A percentile compares a stretch with the other conserved stretches of the same genome.
phyloP scores from a whole-genome alignment of 495 filamentous ascomycete species.

The Neurospora sp. region DNA sequence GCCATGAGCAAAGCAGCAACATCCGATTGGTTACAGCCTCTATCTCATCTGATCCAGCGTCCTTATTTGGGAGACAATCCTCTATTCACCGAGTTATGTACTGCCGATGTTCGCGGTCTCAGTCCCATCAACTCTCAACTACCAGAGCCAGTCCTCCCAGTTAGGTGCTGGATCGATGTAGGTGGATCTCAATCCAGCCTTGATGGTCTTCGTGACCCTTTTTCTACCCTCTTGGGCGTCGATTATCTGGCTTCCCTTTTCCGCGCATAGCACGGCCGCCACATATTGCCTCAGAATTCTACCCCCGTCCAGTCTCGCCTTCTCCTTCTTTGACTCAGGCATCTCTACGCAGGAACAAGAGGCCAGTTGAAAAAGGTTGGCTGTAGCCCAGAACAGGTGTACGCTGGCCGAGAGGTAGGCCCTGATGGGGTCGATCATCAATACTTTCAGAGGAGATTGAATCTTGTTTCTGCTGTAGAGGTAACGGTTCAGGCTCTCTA shows the following conservation, averaged over 20 bases:
- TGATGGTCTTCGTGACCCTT: neutral
- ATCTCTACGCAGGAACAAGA: neutral
- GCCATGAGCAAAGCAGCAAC: neutral
- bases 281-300: neutral
- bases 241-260: neutral
- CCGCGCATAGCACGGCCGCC: neutral
- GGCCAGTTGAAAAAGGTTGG: neutral
- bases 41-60: neutral
- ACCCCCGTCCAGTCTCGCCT: neutral
- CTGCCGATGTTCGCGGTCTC: neutral
- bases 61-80: neutral
- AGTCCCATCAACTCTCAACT: neutral
- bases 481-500: neutral
- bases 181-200: neutral
- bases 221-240: neutral
- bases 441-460: neutral
- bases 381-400: neutral
- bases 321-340: neutral
- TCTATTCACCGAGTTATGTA: neutral
- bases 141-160: neutral
- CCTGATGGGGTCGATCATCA: neutral
- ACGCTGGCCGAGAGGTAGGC: neutral
- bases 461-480: neutral
- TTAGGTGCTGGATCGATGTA: neutral
- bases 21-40: neutral